Evolutionary conservation across 176 grass and related monocot genomes (phyloP).

Genomic region (Musa beccarii): DNA sequence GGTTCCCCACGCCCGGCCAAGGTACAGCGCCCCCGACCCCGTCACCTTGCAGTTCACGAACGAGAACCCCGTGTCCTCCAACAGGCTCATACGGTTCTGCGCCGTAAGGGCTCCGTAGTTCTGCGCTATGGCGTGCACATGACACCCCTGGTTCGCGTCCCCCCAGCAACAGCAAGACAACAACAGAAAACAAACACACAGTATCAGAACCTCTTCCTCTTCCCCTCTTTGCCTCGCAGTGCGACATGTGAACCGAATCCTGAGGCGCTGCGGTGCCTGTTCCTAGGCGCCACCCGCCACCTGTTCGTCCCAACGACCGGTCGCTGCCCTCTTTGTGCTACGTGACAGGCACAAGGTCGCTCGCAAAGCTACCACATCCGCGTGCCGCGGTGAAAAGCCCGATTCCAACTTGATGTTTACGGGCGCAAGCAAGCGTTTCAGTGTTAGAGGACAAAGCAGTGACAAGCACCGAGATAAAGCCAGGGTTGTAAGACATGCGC

Average conservation of each 20-base stretch:
- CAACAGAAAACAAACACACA: not conserved
- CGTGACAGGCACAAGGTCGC: not conserved
- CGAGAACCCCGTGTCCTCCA: slow-evolving; percentile 91
- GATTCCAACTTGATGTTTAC: not conserved
- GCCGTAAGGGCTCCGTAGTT: slow-evolving; percentile 84
- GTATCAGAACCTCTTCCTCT: too few relatives aligned
- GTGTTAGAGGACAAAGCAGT: not conserved
- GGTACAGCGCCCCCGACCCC: slow-evolving; percentile 77
- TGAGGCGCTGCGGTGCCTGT: not conserved
- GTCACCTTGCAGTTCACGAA: slow-evolving; percentile 87
- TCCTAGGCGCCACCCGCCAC: not conserved
- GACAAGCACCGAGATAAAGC: not conserved
- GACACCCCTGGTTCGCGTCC: slow-evolving; percentile 38
- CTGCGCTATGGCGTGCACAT: slow-evolving; percentile 71
- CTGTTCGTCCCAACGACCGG: not conserved
- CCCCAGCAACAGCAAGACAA: not conserved
- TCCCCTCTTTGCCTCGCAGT: too few relatives aligned
- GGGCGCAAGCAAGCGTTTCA: not conserved
- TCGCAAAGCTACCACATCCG: not conserved
- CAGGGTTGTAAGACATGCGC: not conserved
- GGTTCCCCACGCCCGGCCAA: slow-evolving; percentile 78
- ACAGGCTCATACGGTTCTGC: slow-evolving; percentile 67
- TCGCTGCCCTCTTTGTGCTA: not conserved
- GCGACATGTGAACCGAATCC: too few relatives aligned
- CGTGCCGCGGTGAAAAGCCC: too few relatives aligned